Percentiles rank a stretch among this genome's conserved stretches.
These are phyloP conservation scores for Rhizomucor pusillus DNA, from an alignment of 371 early-diverging fungal genomes.

Conservation along the genomic window DNA sequence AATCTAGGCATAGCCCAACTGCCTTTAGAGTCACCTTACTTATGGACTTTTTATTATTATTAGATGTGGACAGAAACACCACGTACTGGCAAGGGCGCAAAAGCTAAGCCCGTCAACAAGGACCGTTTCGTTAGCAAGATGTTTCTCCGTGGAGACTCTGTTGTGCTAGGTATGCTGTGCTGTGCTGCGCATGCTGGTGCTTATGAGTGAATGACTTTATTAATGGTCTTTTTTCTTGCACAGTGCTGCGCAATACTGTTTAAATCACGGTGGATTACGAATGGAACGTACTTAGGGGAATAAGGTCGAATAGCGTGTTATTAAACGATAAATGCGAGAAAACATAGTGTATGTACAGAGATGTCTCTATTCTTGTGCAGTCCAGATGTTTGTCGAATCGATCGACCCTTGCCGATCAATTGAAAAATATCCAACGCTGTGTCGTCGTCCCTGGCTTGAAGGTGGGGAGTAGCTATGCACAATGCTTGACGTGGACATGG, in stretches of 20 bases:
- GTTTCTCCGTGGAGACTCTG: conserved; percentile 98
- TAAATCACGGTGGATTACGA: conserved; percentile 2
- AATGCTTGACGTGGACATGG: conserved; percentile 16
- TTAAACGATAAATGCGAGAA: not conserved
- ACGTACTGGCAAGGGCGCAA: conserved; percentile 84
- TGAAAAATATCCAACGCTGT: conserved; percentile 9
- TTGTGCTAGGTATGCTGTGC: conserved; percentile 66
- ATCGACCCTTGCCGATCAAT: not conserved
- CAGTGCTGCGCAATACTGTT: conserved; percentile 27
- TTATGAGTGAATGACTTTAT: no score
- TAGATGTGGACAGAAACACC: conserved; percentile 98
- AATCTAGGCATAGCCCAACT: conserved; percentile 1
- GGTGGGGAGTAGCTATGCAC: conserved; percentile 20
- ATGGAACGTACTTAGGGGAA: not conserved
- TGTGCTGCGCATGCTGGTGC: not conserved
- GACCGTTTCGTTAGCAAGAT: conserved; percentile 98
- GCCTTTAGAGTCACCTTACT: not conserved
- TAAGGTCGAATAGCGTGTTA: not conserved
- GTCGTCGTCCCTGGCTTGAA: conserved; percentile 6
- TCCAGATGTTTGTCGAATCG: conserved; percentile 5
- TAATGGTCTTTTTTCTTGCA: not conserved
- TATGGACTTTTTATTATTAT: conserved; percentile 1
- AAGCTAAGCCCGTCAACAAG: conserved; percentile 95
- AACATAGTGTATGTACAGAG: not conserved
- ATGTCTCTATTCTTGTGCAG: conserved; percentile 1